Evolutionary conservation across 768 basidiomycete genomes (phyloP).

Genomic region (Suillus placidus): DNA sequence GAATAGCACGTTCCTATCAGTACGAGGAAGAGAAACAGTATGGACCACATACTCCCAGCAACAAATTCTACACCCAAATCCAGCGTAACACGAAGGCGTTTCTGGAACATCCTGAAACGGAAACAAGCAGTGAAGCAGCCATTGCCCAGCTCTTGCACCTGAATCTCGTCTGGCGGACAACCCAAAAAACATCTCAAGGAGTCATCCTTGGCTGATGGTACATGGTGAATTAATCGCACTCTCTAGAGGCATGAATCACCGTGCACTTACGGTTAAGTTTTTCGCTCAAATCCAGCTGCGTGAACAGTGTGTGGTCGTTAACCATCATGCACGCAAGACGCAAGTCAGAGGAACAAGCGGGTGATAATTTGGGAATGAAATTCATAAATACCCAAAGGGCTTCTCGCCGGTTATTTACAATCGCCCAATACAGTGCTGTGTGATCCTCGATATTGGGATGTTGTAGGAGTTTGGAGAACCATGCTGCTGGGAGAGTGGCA

Average conservation of each 20-base stretch:
- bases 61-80: not conserved
- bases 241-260: not conserved
- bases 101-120: not conserved
- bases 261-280: not conserved
- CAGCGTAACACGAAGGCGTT: not conserved
- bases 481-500: not conserved
- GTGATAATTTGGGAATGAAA: not conserved
- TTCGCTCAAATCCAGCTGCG: not conserved
- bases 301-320: not conserved
- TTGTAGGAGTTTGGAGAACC: not conserved
- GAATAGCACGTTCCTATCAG: not conserved
- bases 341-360: not conserved
- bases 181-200: not conserved
- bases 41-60: not conserved
- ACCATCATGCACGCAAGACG: not conserved
- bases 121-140: not conserved
- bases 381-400: not conserved
- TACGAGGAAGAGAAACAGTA: not conserved
- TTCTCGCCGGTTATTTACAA: not conserved
- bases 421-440: not conserved
- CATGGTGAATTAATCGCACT: not conserved
- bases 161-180: not conserved
- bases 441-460: not conserved
- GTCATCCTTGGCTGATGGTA: not conserved
- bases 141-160: not conserved